Evolutionary conservation across 768 basidiomycete species (phyloP), one percentile per base, ranked within the genome.

Genomic region (Vararia minispora): DNA sequence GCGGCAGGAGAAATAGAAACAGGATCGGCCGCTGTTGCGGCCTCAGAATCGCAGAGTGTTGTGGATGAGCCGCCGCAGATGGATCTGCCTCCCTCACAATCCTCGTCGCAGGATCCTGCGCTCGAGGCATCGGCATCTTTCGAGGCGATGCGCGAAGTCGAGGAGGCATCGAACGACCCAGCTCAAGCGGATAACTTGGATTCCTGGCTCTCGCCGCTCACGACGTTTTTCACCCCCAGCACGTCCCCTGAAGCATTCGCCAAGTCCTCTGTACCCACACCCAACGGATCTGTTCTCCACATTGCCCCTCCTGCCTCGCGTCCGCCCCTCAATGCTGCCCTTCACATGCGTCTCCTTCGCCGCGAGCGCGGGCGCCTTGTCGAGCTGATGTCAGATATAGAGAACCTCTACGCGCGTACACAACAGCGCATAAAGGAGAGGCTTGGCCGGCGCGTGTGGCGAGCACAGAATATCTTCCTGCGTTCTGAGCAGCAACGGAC

Each of bases 391-490:
- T 45, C 52, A 3, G 63, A 59, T 23, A 55, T 76, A 10, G 53
- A 55, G 10, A 57, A 58, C n/a, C 57, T 69, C 2, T 45, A 73
- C 6, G 68, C 60, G 5, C 72, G 80, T 8, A 71, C 63, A 13
- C 61, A 62, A 3, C 72, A 78, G 44, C 71, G 83, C 13, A 40
- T 74, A n/a, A 84, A 84, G 58, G 82, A 87, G 58, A 65, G 72
- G 22, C 58, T 86, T n/a, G 81, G 81, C 7, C 72, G 85, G n/a
- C 74, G 85, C 9, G 72, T 87, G 1, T 85, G 81, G 81, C 53
- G 46, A 5, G 63, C 55, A 23, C 74, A 71, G 54, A 59, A 74
- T 38, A 46, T 88, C 3, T 87, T 69, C 49, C 38, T 85, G 33
- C 52, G 52, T 20, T 47, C 48, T n/a, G 39, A 44, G 24, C 28